Percentiles rank a stretch among this genome's conserved stretches.
These are phyloP conservation scores for Torulaspora gathmanii DNA, from an alignment of 805 yeast genomes.

Conservation along the genomic window DNA sequence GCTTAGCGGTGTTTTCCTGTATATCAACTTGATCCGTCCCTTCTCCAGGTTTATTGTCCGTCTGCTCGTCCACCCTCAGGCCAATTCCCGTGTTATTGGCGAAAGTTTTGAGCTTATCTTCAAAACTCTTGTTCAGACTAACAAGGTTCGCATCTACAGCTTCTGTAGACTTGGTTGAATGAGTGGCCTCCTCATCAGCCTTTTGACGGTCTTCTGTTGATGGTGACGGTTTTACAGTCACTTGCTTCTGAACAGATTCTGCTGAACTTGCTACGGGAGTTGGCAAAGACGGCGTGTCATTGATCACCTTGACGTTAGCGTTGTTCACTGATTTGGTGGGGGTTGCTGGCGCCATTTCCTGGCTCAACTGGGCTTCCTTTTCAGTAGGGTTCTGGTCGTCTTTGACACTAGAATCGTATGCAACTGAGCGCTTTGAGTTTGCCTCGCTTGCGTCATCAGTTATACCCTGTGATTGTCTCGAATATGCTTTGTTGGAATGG, in stretches of 20 bases:
- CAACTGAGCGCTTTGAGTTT: not conserved
- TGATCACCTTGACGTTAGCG: not conserved
- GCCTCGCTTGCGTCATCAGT: not conserved
- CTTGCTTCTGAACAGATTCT: not conserved
- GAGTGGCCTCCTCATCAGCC: not conserved
- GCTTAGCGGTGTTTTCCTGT: too few species aligned
- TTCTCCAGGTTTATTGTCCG: not conserved
- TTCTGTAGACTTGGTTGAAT: not conserved
- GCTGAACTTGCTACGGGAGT: slow-evolving; percentile 1
- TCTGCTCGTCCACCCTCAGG: slow-evolving; percentile 13
- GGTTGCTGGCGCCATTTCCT: not conserved
- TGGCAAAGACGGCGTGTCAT: slow-evolving; percentile 6
- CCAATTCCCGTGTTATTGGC: slow-evolving; percentile 21
- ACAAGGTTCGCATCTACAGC: not conserved
- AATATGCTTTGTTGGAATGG: slow-evolving; percentile 3
- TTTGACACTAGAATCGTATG: not conserved
- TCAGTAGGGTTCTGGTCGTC: not conserved
- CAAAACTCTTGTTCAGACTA: slow-evolving; percentile 12
- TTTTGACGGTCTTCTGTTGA: too few species aligned
- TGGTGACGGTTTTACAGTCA: not conserved
- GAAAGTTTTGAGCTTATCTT: slow-evolving; percentile 21
- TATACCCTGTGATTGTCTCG: not conserved
- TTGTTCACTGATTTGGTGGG: slow-evolving; percentile 6
- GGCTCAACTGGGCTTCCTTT: not conserved
- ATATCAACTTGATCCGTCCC: not conserved